phyloP scores from a whole-genome alignment of 2,329 filamentous ascomycete genomes.

The Leptographium wingfieldii region DNA sequence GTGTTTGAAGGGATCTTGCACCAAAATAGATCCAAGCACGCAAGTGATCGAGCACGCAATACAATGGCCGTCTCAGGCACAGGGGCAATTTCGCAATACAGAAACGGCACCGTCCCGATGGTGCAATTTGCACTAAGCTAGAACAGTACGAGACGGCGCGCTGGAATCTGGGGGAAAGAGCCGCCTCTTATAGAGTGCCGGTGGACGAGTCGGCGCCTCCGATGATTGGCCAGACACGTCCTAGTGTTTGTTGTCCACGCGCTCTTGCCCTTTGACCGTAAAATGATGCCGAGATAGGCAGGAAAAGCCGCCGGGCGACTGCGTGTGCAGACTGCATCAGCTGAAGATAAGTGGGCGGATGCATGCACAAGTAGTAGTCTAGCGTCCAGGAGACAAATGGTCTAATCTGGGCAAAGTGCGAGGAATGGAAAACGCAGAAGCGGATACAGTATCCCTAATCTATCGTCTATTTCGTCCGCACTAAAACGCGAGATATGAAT shows the following conservation, averaged over 20 bases:
- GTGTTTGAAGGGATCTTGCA: slow-evolving; percentile 4
- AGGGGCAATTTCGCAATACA: neutral
- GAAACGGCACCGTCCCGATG: neutral
- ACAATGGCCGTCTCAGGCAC: neutral
- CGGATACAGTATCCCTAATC: neutral
- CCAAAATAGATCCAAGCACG: slow-evolving; percentile 7
- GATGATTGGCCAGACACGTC: neutral
- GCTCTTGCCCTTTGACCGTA: neutral
- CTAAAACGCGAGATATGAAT: neutral
- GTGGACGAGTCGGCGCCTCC: neutral
- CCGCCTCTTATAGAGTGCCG: neutral
- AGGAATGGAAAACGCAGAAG: neutral
- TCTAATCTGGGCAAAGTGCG: no score
- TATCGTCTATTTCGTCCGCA: neutral
- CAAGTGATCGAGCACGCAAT: slow-evolving; percentile 6
- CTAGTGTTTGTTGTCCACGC: no score
- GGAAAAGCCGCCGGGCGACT: neutral
- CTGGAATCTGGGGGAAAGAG: neutral
- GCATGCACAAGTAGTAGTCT: neutral
- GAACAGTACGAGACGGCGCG: neutral
- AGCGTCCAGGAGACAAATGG: neutral
- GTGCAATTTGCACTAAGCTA: slow-evolving; percentile 4
- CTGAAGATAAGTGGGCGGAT: neutral
- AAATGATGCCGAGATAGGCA: neutral
- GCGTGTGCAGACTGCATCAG: neutral